phyloP scores from a whole-genome alignment of 768 basidiomycete species.

The Chalciporus piperatus region DNA sequence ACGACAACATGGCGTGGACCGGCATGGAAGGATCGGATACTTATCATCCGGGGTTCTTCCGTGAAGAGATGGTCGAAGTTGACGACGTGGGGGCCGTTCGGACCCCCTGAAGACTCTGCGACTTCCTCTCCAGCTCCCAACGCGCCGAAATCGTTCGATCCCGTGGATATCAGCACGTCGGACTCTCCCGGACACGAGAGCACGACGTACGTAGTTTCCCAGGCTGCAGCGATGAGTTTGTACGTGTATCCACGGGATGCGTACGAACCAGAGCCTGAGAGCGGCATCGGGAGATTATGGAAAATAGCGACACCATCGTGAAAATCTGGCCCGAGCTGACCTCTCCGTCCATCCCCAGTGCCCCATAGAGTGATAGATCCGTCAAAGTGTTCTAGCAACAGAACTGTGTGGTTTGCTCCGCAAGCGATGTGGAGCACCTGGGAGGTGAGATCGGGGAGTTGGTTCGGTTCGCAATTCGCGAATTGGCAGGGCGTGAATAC shows the following conservation, averaged over 20 bases:
- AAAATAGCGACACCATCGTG: slow-evolving; percentile 36
- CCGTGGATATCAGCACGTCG: slow-evolving; percentile 73
- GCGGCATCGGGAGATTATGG: slow-evolving; percentile 42
- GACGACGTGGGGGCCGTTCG: slow-evolving; percentile 7
- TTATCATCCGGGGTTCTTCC: slow-evolving; percentile 19
- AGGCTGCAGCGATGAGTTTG: slow-evolving; percentile 59
- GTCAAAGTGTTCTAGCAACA: slow-evolving; percentile 47
- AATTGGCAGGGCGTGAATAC: slow-evolving; percentile 40
- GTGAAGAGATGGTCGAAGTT: slow-evolving; percentile 19
- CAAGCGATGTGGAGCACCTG: slow-evolving; percentile 53
- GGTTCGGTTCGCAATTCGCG: slow-evolving; percentile 12
- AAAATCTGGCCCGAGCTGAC: slow-evolving; percentile 63
- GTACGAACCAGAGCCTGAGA: slow-evolving; percentile 29
- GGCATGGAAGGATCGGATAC: slow-evolving; percentile 48
- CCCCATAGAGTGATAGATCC: slow-evolving; percentile 58
- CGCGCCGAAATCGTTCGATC: slow-evolving; percentile 82
- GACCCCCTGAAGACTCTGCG: slow-evolving; percentile 9
- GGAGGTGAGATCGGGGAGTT: slow-evolving; percentile 23
- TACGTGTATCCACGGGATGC: slow-evolving; percentile 40
- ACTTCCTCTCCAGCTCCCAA: slow-evolving; percentile 52
- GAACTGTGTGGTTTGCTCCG: slow-evolving; percentile 79
- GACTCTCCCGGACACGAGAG: slow-evolving; percentile 40
- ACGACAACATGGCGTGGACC: slow-evolving; percentile 74
- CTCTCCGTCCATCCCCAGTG: slow-evolving; percentile 64
- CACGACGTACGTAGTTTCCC: slow-evolving; percentile 83